phyloP scores from a whole-genome alignment of 805 yeast species.

The Saccharomycopsis microspora region DNA sequence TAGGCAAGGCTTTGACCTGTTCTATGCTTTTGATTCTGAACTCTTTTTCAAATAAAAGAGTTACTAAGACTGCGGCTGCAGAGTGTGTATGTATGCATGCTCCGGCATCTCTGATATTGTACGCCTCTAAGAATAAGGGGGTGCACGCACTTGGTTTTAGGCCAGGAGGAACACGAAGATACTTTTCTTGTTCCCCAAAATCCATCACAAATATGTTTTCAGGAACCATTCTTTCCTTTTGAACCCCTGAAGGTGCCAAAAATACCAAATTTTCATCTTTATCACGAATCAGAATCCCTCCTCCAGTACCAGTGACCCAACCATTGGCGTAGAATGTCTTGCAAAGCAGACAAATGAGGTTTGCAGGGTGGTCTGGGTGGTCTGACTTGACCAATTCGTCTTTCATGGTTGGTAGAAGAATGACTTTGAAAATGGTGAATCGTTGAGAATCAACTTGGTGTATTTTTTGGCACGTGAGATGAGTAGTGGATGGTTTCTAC shows the following conservation, averaged over 20 bases:
- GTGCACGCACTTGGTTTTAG: slow-evolving; percentile 92
- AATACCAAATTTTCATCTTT: slow-evolving; percentile 39
- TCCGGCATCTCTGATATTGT: slow-evolving; percentile 60
- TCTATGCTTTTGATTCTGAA: slow-evolving; percentile 75
- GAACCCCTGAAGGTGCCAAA: slow-evolving; percentile 94
- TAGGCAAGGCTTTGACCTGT: slow-evolving; percentile 87
- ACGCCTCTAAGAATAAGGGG: slow-evolving; percentile 72
- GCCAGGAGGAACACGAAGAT: slow-evolving; percentile 47
- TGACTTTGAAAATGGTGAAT: neutral
- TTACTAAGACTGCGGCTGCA: slow-evolving; percentile 73
- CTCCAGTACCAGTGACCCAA: slow-evolving; percentile 96
- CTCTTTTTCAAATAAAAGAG: slow-evolving; percentile 57
- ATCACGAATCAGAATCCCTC: slow-evolving; percentile 70
- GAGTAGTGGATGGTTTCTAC: no score
- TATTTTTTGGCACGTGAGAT: no score
- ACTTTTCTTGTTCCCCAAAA: slow-evolving; percentile 24
- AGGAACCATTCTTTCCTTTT: slow-evolving; percentile 79
- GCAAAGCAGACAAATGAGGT: slow-evolving; percentile 74
- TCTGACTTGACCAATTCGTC: slow-evolving; percentile 25
- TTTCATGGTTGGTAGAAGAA: neutral
- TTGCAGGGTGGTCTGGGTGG: slow-evolving; percentile 69
- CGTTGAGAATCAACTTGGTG: neutral
- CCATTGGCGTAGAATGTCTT: slow-evolving; percentile 63
- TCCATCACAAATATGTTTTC: slow-evolving; percentile 58
- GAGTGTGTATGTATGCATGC: slow-evolving; percentile 96